Evolutionary conservation across 768 basidiomycete genomes (phyloP).

Genomic region (Collybiopsis luxurians): DNA sequence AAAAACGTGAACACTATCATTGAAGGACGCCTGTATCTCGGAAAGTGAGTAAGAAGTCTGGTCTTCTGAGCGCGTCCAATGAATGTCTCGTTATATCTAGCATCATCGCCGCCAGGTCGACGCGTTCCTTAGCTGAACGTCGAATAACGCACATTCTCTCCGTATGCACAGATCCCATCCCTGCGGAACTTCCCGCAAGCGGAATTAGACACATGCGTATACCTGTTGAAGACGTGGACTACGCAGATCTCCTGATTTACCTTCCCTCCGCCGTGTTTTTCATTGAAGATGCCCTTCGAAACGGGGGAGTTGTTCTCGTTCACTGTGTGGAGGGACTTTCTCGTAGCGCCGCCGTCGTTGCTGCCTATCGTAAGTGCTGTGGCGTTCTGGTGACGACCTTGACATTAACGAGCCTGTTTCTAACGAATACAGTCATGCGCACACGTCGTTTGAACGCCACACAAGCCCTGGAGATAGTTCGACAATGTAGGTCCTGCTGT

Average conservation of each 20-base stretch:
- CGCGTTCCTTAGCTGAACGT: slow-evolving; percentile 68
- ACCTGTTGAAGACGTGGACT: slow-evolving; percentile 66
- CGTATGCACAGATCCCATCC: slow-evolving; percentile 70
- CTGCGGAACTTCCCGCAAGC: slow-evolving; percentile 67
- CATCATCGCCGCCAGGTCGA: slow-evolving; percentile 66
- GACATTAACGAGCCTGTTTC: slow-evolving; percentile 10
- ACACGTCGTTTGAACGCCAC: slow-evolving; percentile 53
- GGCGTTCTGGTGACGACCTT: not conserved
- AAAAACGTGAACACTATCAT: slow-evolving; percentile 69
- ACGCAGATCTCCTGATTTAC: slow-evolving; percentile 65
- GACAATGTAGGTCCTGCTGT: slow-evolving; percentile 60
- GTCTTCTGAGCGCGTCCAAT: slow-evolving; percentile 13
- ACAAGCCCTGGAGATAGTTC: slow-evolving; percentile 57
- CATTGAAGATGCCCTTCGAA: slow-evolving; percentile 57
- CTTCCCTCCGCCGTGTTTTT: slow-evolving; percentile 66
- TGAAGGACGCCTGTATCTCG: slow-evolving; percentile 63
- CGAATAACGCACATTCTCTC: slow-evolving; percentile 80
- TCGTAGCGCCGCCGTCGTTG: slow-evolving; percentile 66
- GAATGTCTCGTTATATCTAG: slow-evolving; percentile 35
- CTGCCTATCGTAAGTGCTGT: slow-evolving; percentile 64
- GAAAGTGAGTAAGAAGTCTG: slow-evolving; percentile 58
- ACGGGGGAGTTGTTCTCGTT: slow-evolving; percentile 62
- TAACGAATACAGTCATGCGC: slow-evolving; percentile 57
- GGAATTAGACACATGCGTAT: slow-evolving; percentile 71
- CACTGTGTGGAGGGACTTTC: slow-evolving; percentile 68